These are phyloP conservation scores for Clarireedia monteithiana DNA, from an alignment of 2,329 filamentous ascomycete genomes.

Conservation along the genomic window DNA sequence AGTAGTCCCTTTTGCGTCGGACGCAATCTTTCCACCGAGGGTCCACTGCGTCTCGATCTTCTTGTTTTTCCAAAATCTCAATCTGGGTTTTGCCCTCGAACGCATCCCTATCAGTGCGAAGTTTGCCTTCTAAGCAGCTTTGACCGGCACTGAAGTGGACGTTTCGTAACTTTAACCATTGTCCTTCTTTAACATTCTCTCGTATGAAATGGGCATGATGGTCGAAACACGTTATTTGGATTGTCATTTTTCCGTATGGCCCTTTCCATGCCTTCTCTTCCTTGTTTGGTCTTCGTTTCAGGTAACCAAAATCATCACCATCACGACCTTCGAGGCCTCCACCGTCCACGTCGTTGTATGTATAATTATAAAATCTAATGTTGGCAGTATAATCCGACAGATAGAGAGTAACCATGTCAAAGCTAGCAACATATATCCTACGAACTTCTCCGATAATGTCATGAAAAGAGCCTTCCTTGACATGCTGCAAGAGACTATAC, in stretches of 20 bases:
- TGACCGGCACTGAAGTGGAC: slow-evolving; percentile 54
- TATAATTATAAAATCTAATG: slow-evolving; percentile 43
- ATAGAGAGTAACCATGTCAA: slow-evolving; percentile 54
- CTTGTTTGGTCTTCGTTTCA: slow-evolving; percentile 22
- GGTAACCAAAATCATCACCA: slow-evolving; percentile 51
- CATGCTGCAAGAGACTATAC: slow-evolving; percentile 57
- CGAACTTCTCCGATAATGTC: slow-evolving; percentile 69
- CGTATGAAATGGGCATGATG: slow-evolving; percentile 56
- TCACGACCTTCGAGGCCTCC: slow-evolving; percentile 32
- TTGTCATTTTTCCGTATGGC: slow-evolving; percentile 62
- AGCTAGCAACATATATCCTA: slow-evolving; percentile 39
- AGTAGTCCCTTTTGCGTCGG: slow-evolving; percentile 58
- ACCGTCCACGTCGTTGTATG: slow-evolving; percentile 23
- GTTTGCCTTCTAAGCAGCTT: slow-evolving; percentile 57
- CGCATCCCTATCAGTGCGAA: slow-evolving; percentile 51
- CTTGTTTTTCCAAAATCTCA: slow-evolving; percentile 37
- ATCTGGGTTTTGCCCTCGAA: slow-evolving; percentile 50
- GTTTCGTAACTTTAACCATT: slow-evolving; percentile 63
- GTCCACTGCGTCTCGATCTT: slow-evolving; percentile 37
- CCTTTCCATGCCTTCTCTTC: slow-evolving; percentile 54
- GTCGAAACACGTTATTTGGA: slow-evolving; percentile 65
- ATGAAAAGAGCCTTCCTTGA: slow-evolving; percentile 47
- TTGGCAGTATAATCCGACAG: slow-evolving; percentile 81
- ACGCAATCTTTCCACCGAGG: slow-evolving; percentile 48
- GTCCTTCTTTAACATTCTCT: slow-evolving; percentile 45